A percentile compares a stretch with the other conserved stretches of the same genome.
These are phyloP conservation scores for Ceratobasidium sp. DNA, from an alignment of 1,284 basidiomycete species.

Conservation along the genomic window DNA sequence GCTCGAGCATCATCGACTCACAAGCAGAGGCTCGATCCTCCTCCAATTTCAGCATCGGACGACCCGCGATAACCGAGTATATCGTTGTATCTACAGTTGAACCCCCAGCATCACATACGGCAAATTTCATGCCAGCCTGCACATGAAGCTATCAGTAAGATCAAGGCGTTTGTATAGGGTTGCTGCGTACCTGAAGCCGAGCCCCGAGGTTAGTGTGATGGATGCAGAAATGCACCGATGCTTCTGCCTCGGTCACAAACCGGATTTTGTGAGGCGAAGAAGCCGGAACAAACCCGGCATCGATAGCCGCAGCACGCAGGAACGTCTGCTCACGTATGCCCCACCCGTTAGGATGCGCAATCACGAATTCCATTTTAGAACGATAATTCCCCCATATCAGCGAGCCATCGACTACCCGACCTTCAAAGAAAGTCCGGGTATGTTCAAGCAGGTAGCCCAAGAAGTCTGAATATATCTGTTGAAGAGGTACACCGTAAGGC, in stretches of 20 bases:
- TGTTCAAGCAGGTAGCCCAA: constrained; percentile 41
- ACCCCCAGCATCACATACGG: constrained; percentile 46
- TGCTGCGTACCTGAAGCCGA: not conserved
- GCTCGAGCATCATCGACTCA: not conserved
- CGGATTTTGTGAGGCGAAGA: not conserved
- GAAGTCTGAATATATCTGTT: constrained; percentile 43
- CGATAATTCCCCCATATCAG: constrained; percentile 29
- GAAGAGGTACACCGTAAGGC: constrained; percentile 22
- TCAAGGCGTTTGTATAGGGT: not conserved
- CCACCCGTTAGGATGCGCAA: constrained; percentile 45
- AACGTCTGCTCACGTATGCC: constrained; percentile 39
- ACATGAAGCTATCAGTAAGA: not conserved
- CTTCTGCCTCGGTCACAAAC: constrained; percentile 44
- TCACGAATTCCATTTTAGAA: constrained; percentile 19
- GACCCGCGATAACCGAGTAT: constrained; percentile 34
- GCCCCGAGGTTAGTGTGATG: constrained; percentile 30
- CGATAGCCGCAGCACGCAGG: constrained; percentile 21
- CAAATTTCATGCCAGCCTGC: constrained; percentile 41
- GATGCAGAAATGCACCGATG: constrained; percentile 44
- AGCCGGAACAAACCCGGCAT: constrained; percentile 11
- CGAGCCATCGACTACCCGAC: constrained; percentile 24
- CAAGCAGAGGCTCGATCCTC: constrained; percentile 40
- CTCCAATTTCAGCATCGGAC: constrained; percentile 41
- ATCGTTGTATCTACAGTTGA: constrained; percentile 46
- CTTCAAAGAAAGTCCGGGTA: constrained; percentile 35